Evolutionary conservation across 2,329 filamentous ascomycete species (phyloP), one percentile per base, ranked within the genome.

Genomic region (Decorospora gaudefroyi): DNA sequence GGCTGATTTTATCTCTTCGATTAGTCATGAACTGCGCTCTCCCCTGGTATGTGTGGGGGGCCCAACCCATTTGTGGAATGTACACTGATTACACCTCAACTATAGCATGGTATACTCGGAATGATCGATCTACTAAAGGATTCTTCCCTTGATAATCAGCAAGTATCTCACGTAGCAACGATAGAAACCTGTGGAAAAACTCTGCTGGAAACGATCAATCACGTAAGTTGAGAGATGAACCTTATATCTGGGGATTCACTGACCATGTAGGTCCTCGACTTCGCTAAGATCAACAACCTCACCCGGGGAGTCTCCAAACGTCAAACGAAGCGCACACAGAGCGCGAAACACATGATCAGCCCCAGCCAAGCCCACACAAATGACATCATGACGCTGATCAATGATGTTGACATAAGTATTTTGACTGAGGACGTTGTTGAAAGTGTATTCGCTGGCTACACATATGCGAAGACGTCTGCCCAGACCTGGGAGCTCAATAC

Each of bases 1-100:
- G 58, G 76, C 76, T 1, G 80, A 83, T 43, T 78, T 83, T 23
- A 74, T 85, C 6, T 78, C 79, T 0, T 83, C 78, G 1, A 76
- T 85, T 4, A 82, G 78, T 3, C 82, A 85, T 55, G 82, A 85
- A 57, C 65, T 85, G 10, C 73, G 82, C 4, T 82, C 78, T 2
- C 82, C 82, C 0, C 68, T 85, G 0, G 46, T 49, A 49, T 11
- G 46, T 46, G 19, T 23, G 9, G 12, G 16, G 3, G 1, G 10
- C 3, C 16, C 13, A 10, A 8, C 4, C 11, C 3, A 15, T 2
- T 2, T 13, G 6, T n/a, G 7, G 15, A 5, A 30, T 9, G 9
- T 29, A 15, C 10, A 31, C 34, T 46, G 11, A 48, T 11, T 13
- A 2, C 25, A 27, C 7, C 4, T n/a, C 9, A 11, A 13, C 19